These are phyloP conservation scores for Colletotrichum sp. DNA, from an alignment of 2,329 filamentous ascomycete species.

Conservation along the genomic window DNA sequence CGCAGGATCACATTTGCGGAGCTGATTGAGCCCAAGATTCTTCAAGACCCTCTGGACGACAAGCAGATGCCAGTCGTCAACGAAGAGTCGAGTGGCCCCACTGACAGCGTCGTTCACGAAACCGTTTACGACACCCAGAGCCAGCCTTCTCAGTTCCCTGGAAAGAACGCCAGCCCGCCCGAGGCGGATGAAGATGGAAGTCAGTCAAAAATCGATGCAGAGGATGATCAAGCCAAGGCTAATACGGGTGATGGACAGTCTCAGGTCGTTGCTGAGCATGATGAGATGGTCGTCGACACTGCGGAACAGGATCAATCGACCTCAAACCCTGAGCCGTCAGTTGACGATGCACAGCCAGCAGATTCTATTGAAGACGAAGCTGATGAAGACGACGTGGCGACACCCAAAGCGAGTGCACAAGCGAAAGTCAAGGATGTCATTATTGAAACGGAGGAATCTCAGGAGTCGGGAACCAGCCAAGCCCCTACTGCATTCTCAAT, in stretches of 20 bases:
- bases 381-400: background rate
- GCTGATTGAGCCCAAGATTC: slow-evolving; percentile 71
- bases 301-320: background rate
- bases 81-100: slow-evolving; percentile 14
- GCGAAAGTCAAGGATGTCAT: background rate
- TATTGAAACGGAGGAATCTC: slow-evolving; percentile 18
- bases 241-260: slow-evolving; percentile 8
- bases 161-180: slow-evolving; percentile 17
- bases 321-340: background rate
- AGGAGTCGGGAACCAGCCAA: background rate
- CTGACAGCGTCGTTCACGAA: slow-evolving; percentile 27
- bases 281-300: background rate
- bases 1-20: slow-evolving; percentile 66
- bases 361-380: background rate
- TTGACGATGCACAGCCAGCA: background rate
- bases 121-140: slow-evolving; percentile 20
- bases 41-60: slow-evolving; percentile 45
- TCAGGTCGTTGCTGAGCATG: background rate
- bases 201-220: slow-evolving; percentile 30
- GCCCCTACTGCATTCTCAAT: slow-evolving; percentile 25
- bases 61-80: slow-evolving; percentile 27
- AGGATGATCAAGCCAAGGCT: slow-evolving; percentile 15
- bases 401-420: background rate
- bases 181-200: slow-evolving; percentile 29
- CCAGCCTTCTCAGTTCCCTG: background rate